These are phyloP conservation scores for Tilletia walkeri DNA, from an alignment of 1,284 basidiomycete species.

Conservation along the genomic window DNA sequence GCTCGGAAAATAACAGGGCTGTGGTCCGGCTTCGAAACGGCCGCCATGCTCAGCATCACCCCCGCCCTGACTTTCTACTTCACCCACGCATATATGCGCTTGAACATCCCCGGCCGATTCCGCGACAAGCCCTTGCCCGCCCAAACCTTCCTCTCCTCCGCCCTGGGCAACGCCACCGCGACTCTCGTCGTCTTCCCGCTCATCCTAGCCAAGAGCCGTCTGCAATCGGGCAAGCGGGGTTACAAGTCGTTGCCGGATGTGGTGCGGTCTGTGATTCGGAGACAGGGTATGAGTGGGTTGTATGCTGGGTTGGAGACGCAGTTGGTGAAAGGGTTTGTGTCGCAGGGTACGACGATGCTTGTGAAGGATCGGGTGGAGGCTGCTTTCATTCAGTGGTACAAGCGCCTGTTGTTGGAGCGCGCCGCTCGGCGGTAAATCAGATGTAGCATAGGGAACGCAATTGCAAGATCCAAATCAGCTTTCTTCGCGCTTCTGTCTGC, in stretches of 20 bases:
- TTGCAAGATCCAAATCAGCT: too few relatives aligned
- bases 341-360: slow-evolving; percentile 46
- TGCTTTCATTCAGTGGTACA: slow-evolving; percentile 35
- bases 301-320: slow-evolving; percentile 47
- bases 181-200: slow-evolving; percentile 57
- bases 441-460: too few relatives aligned
- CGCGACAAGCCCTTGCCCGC: slow-evolving; percentile 51
- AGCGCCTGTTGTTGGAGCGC: not conserved
- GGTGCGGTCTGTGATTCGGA: slow-evolving; percentile 36
- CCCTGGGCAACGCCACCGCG: slow-evolving; percentile 58
- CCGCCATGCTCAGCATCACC: slow-evolving; percentile 54
- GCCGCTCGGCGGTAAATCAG: too few relatives aligned
- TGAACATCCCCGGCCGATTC: slow-evolving; percentile 43
- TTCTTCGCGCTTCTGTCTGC: too few relatives aligned
- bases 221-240: slow-evolving; percentile 53
- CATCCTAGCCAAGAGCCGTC: slow-evolving; percentile 57
- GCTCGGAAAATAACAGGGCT: slow-evolving; percentile 36
- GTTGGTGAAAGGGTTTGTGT: slow-evolving; percentile 43
- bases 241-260: slow-evolving; percentile 45
- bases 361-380: slow-evolving; percentile 45
- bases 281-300: slow-evolving; percentile 36
- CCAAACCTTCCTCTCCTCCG: slow-evolving; percentile 58
- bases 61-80: slow-evolving; percentile 58
- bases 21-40: slow-evolving; percentile 56
- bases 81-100: slow-evolving; percentile 35